phyloP scores from a whole-genome alignment of 2,329 filamentous ascomycete species.

The Talaromyces sp. region DNA sequence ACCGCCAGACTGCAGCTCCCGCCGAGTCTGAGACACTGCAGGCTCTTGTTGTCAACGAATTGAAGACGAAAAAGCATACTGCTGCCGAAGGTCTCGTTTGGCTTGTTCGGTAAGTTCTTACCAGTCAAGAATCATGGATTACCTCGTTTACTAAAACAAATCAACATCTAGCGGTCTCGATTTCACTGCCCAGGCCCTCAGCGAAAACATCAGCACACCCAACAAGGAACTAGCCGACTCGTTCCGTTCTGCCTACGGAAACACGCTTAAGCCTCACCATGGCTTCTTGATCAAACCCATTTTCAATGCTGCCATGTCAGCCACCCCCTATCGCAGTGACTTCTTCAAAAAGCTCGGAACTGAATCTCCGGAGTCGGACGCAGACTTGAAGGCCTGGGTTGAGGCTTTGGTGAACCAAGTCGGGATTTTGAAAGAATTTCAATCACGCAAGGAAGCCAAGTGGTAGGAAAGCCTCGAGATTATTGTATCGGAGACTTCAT shows the following conservation, averaged over 20 bases:
- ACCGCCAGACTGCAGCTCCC: slow-evolving; percentile 73
- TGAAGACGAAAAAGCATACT: slow-evolving; percentile 81
- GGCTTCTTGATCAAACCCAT: slow-evolving; percentile 83
- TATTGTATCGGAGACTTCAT: background rate
- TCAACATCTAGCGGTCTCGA: slow-evolving; percentile 69
- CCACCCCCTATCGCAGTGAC: slow-evolving; percentile 86
- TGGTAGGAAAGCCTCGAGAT: slow-evolving; percentile 25
- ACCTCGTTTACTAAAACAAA: background rate
- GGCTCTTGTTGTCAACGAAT: slow-evolving; percentile 77
- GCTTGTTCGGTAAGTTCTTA: slow-evolving; percentile 67
- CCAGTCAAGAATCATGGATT: background rate
- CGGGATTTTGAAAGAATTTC: slow-evolving; percentile 65
- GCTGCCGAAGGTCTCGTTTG: slow-evolving; percentile 89
- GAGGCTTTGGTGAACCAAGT: slow-evolving; percentile 73
- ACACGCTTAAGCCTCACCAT: slow-evolving; percentile 89
- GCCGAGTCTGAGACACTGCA: slow-evolving; percentile 79
- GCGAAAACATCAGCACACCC: slow-evolving; percentile 66
- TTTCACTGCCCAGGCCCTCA: slow-evolving; percentile 83
- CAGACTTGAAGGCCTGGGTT: slow-evolving; percentile 67
- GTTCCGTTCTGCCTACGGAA: slow-evolving; percentile 79
- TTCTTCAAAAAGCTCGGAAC: slow-evolving; percentile 80
- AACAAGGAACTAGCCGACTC: slow-evolving; percentile 75
- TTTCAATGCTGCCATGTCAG: slow-evolving; percentile 89
- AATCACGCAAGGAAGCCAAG: slow-evolving; percentile 50
- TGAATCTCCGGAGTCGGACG: slow-evolving; percentile 51